Evolutionary conservation across 2,329 filamentous ascomycete genomes (phyloP), one percentile per base, ranked within the genome.

Genomic region (Diplodia seriata): DNA sequence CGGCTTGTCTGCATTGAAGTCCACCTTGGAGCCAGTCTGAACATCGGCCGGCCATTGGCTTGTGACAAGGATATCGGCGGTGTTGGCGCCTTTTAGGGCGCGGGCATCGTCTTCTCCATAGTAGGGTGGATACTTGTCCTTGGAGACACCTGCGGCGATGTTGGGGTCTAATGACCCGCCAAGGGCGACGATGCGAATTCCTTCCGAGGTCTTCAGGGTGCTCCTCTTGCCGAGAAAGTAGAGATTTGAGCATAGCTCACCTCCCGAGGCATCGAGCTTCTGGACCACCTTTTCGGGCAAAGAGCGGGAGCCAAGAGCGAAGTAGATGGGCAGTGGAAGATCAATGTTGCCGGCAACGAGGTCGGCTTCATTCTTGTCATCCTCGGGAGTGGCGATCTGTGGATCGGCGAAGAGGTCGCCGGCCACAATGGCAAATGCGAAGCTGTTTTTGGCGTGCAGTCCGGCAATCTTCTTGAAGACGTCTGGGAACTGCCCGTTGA

Each of bases 161-260:
- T 85, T 85, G 14, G 86, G 76, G 73, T 92, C 88, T 1, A 93
- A 81, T 40, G 85, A 82, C 0, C 95, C 95, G 31, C 94, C 94
- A 0, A 99, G 84, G 0, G 91, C 85, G n/a, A 94, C 92, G 70
- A 99, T 93, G 62, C 91, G 89, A 55, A 98, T 84, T 1, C 94
- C 94, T 71, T 97, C 94, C 0, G 91, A 90, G 0, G 94, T 98
- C 77, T 95, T 98, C 64, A 93, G 90, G 15, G 90, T 89, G 70
- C 91, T 92, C 74, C 93, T 90, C 79, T 95, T 96, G 68, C 92
- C 94, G 0, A 99, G 86, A 74, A 91, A 97, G 79, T 92, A 92
- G 12, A 99, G 86, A 76, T 99, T 98, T n/a, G 90, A 86, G 76
- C 93, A 97, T 20, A 99, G 85, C 74, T 90, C 88, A 70, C 85